phyloP scores from a whole-genome alignment of 441 rosid genomes.

The Populus hybrid region DNA sequence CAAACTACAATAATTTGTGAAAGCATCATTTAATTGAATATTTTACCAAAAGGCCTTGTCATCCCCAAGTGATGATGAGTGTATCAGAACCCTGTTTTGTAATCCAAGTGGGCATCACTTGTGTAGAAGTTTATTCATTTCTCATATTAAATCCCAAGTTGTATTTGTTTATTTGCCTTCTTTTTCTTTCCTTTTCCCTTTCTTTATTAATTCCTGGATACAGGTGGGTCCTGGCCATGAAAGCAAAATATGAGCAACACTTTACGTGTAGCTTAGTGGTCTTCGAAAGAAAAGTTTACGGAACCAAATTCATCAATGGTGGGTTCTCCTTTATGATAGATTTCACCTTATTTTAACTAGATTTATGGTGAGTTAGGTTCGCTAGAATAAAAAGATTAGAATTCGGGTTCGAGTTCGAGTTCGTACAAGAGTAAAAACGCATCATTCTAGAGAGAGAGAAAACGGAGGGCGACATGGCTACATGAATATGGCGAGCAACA shows the following conservation, averaged over 20 bases:
- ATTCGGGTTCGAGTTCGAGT: not conserved
- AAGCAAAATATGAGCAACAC: too few relatives aligned
- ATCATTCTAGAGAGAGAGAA: not conserved
- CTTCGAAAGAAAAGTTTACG: not conserved
- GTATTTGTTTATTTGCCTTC: too few relatives aligned
- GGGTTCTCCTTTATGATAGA: not conserved
- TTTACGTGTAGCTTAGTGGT: not conserved
- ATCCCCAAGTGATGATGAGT: too few relatives aligned
- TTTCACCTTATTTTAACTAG: too few relatives aligned
- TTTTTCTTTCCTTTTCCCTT: too few relatives aligned
- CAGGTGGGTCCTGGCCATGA: too few relatives aligned
- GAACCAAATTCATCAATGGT: not conserved
- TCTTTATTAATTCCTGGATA: too few relatives aligned
- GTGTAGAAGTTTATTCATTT: not conserved
- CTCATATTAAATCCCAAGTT: not conserved
- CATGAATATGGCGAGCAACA: too few relatives aligned
- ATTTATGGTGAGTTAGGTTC: not conserved
- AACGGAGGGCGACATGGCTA: not conserved
- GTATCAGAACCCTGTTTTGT: too few relatives aligned
- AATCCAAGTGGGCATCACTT: too few relatives aligned
- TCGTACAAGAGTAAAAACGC: not conserved
- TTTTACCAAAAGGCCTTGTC: too few relatives aligned
- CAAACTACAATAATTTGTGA: not conserved
- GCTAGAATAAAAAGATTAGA: not conserved
- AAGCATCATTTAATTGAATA: not conserved